Conservation (phyloP, 768 basidiomycete genomes). For the Mycena chlorophos region DNA sequence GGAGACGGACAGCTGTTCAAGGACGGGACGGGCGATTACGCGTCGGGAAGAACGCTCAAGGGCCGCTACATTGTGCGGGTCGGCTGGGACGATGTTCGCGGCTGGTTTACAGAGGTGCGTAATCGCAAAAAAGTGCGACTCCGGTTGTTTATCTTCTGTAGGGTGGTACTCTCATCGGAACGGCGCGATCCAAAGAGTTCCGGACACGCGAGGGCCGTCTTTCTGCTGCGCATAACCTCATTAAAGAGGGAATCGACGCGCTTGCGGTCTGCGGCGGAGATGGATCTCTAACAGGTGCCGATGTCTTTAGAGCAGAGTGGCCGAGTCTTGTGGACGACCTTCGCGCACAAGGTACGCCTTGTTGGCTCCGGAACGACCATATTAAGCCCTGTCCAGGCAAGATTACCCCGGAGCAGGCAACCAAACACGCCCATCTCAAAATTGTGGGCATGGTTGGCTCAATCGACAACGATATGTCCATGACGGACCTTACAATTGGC, state of each 20-base stretch:
- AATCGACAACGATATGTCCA: constrained; percentile 98
- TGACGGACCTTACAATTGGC: constrained; percentile 97
- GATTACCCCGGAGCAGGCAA: constrained; percentile 73
- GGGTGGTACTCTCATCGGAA: constrained; percentile 97
- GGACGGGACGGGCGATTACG: constrained; percentile 80
- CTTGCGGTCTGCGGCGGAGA: constrained; percentile 97
- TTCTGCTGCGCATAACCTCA: constrained; percentile 86
- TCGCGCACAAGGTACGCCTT: constrained; percentile 52
- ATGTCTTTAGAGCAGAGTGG: constrained; percentile 94
- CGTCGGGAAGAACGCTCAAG: constrained; percentile 72
- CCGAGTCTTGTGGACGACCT: constrained; percentile 77
- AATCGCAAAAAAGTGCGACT: not conserved
- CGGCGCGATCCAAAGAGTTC: constrained; percentile 82
- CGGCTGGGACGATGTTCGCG: constrained; percentile 97
- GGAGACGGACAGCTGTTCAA: constrained; percentile 76
- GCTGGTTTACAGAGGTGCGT: constrained; percentile 87
- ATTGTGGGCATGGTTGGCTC: constrained; percentile 99
- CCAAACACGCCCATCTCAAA: constrained; percentile 78
- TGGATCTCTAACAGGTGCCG: constrained; percentile 94
- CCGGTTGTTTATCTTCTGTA: constrained; percentile 28
- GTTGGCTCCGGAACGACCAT: not conserved
- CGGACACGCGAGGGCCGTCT: constrained; percentile 85
- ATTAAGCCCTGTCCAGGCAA: constrained; percentile 46
- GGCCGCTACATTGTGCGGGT: constrained; percentile 92
- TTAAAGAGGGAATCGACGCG: constrained; percentile 96